These are phyloP conservation scores for Eucalyptus guilfoylei DNA, from an alignment of 345 rosid genomes.

Conservation along the genomic window DNA sequence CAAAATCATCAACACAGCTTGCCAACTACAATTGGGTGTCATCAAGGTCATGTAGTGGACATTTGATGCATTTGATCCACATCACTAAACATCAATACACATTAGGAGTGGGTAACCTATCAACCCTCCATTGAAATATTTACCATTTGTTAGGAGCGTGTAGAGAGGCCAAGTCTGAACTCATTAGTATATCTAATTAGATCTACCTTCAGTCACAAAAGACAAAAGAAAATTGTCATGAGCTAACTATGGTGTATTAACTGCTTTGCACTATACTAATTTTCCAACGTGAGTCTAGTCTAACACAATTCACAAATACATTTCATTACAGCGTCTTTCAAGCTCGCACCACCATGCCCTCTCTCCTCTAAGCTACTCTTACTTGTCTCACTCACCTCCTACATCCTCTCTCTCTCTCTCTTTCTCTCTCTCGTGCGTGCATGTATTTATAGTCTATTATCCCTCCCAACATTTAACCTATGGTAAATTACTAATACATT, in stretches of 20 bases:
- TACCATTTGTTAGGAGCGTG: neutral
- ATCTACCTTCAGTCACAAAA: no score
- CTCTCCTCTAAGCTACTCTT: neutral
- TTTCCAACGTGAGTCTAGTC: neutral
- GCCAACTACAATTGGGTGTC: neutral
- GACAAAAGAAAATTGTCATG: no score
- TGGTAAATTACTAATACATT: neutral
- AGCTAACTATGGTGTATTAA: no score
- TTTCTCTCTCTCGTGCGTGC: neutral
- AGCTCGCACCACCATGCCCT: neutral
- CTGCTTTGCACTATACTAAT: neutral
- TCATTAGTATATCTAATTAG: no score
- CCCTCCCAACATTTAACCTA: neutral
- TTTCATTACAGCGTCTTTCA: neutral
- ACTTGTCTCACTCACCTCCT: neutral
- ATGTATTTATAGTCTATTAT: neutral
- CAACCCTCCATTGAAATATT: no score
- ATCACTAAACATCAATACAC: no score
- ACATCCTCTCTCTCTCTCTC: neutral
- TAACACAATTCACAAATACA: neutral
- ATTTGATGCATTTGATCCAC: no score
- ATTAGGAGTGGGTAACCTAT: neutral
- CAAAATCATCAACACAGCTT: neutral
- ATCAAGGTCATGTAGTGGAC: no score
- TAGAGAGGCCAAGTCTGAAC: fast-evolving